These are phyloP conservation scores for Colletotrichum incanum DNA, from an alignment of 2,329 filamentous ascomycete genomes.

Conservation along the genomic window DNA sequence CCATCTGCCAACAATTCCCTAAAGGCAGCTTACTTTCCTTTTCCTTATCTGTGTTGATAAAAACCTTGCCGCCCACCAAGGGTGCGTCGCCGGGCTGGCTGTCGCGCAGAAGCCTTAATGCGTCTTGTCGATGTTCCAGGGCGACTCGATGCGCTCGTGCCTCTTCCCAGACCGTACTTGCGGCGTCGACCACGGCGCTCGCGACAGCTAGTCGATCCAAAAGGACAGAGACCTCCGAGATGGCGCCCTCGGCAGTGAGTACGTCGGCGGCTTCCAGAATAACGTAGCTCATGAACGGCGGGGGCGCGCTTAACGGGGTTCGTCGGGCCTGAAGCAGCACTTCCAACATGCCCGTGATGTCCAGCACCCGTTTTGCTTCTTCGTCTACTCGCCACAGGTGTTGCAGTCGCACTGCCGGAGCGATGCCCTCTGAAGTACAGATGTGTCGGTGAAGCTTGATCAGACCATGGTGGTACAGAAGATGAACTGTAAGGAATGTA, in stretches of 20 bases:
- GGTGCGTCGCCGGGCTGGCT: slow-evolving; percentile 49
- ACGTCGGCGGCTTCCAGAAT: slow-evolving; percentile 78
- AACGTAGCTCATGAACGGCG: slow-evolving; percentile 75
- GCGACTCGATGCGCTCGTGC: slow-evolving; percentile 65
- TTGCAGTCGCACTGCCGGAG: slow-evolving; percentile 57
- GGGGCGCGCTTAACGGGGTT: slow-evolving; percentile 60
- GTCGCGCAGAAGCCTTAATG: slow-evolving; percentile 54
- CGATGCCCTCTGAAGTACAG: slow-evolving; percentile 56
- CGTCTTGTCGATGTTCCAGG: slow-evolving; percentile 58
- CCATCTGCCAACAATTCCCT: slow-evolving; percentile 53
- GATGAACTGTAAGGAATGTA: slow-evolving; percentile 75
- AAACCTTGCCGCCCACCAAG: slow-evolving; percentile 51
- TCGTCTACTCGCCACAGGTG: slow-evolving; percentile 65
- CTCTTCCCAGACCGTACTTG: slow-evolving; percentile 73
- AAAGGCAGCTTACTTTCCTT: slow-evolving; percentile 48
- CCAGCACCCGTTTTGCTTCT: slow-evolving; percentile 68
- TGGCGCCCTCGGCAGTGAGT: slow-evolving; percentile 71
- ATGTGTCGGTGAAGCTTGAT: slow-evolving; percentile 77
- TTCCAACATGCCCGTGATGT: slow-evolving; percentile 61
- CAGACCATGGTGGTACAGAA: slow-evolving; percentile 75
- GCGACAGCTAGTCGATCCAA: slow-evolving; percentile 70
- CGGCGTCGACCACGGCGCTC: slow-evolving; percentile 68
- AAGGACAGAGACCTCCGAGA: slow-evolving; percentile 65
- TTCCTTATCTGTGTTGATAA: slow-evolving; percentile 48
- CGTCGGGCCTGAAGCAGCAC: slow-evolving; percentile 53